A percentile compares a stretch with the other conserved stretches of the same genome.
Evolutionary conservation across 2,329 filamentous ascomycete species (phyloP).

Genomic region (Aspergillus tamarii): DNA sequence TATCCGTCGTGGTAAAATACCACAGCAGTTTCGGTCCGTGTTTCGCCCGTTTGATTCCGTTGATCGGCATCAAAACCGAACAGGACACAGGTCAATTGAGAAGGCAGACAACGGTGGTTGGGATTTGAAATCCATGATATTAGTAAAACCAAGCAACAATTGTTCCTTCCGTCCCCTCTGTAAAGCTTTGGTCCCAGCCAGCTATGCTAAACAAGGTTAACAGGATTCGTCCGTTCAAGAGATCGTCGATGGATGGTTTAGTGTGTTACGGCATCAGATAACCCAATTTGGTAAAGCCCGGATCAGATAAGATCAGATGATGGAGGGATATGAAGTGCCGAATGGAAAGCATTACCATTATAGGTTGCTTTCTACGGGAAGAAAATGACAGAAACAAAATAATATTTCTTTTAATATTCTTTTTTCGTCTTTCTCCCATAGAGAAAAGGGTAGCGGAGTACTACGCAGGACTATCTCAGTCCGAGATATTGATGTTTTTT

Average conservation of each 20-base stretch:
- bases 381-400: not conserved
- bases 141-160: constrained; percentile 11
- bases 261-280: constrained; percentile 15
- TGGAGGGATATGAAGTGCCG: constrained; percentile 17
- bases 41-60: constrained; percentile 18
- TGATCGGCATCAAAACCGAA: constrained; percentile 17
- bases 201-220: constrained; percentile 10
- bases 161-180: constrained; percentile 7
- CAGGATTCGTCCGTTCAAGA: not conserved
- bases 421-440: not conserved
- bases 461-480: not conserved
- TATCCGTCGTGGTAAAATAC: not conserved
- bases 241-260: constrained; percentile 11
- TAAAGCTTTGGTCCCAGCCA: constrained; percentile 3
- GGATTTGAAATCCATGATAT: constrained; percentile 8
- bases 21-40: constrained; percentile 7
- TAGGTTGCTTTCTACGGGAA: not conserved
- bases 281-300: constrained; percentile 18
- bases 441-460: not conserved
- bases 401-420: not conserved
- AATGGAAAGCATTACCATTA: constrained; percentile 4
- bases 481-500: not conserved
- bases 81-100: not conserved
- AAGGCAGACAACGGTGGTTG: not conserved
- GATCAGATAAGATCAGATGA: constrained; percentile 34